Evolutionary conservation across 2,329 filamentous ascomycete genomes (phyloP), one percentile per base, ranked within the genome.

Genomic region (Grosmannia huntii): DNA sequence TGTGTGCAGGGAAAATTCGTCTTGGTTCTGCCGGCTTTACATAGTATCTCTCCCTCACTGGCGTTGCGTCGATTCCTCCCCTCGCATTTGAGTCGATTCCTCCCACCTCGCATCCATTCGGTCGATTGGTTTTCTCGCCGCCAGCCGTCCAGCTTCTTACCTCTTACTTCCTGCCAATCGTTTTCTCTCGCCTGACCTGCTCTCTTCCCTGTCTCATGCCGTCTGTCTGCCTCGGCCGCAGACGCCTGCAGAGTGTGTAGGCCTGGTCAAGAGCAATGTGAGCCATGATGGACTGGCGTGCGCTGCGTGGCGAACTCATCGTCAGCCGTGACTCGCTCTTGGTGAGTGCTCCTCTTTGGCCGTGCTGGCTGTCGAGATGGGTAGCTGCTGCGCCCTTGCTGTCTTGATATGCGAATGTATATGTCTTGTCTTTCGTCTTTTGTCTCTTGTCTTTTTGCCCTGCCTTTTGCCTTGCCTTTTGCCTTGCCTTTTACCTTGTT

Each of bases 281-380:
- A 51, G 14, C 49, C 49, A 33, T 51, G 53, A 62, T 62, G 61
- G 61, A 62, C 21, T 59, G 58, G 46, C 12, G 46, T 59, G 54
- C 27, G n/a, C 23, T 48, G 38, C 49, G 57, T 49, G 58, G 57
- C 52, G 23, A 44, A 44, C 58, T 60, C 50, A 53, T 61, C 50
- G 23, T 57, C 25, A 46, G 50, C 16, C 60, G 61, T 21, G 36
- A 12, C 10, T 23, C 54, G 52, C 23, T 55, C 5, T 5, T 53
- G n/a, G 60, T 62, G 21, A 21, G 53, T 55, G 31, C 38, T 25
- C 21, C 19, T 23, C 36, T 1, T 36, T 27, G 36, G 31, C 9
- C 31, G 31, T 9, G 5, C 31, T 10, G 31, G 31, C 31, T 33
- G 31, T 33, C 9, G 31, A 28, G 27, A 28, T 7, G 27, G 27